Evolutionary conservation across 768 basidiomycete genomes (phyloP), one percentile per base, ranked within the genome.

Genomic region (Tylopilus intermedius): DNA sequence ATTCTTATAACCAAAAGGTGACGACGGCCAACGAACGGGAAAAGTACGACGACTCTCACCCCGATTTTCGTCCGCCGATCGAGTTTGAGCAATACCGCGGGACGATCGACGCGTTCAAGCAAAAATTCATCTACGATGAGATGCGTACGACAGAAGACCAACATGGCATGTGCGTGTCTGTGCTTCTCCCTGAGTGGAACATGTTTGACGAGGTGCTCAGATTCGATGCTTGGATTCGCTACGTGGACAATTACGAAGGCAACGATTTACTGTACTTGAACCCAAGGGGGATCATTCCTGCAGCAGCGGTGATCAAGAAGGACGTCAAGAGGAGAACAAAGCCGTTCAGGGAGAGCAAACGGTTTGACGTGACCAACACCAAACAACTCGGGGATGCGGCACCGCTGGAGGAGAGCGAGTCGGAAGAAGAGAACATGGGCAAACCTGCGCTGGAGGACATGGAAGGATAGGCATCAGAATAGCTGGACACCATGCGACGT

Each of bases 111-210:
- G 74, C 67, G 18, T 98, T 99, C 76, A 97, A 96, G 72, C 76
- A 88, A 62, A 76, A 78, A 60, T 80, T 81, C 57, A 95, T 99
- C 30, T 97, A 97, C 62, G 77, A 86, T 57, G 81, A 82, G 57
- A 89, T 98, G 86, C 81, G 93, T 44, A 72, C 77, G 54, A 84
- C 92, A 26, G 96, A 99, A 69, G 84, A 90, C 56, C 78, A 76
- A 15, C 76, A 80, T 59, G 88, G 84, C 51, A 71, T 90, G 90
- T 93, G 61, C 55, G 93, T 79, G 30, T 27, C 21, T 30, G 30
- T 30, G 2, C 38, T 5, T 8, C n/a, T 18, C n/a, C 18, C 38
- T 15, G 4, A 8, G 6, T 15, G 29, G 14, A 30, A 29, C 11
- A 29, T 8, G 27, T 8, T 18, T 15, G 40, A 58, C 9, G 6